phyloP scores from a whole-genome alignment of 805 yeast species.

The Yarrowia sp. region DNA sequence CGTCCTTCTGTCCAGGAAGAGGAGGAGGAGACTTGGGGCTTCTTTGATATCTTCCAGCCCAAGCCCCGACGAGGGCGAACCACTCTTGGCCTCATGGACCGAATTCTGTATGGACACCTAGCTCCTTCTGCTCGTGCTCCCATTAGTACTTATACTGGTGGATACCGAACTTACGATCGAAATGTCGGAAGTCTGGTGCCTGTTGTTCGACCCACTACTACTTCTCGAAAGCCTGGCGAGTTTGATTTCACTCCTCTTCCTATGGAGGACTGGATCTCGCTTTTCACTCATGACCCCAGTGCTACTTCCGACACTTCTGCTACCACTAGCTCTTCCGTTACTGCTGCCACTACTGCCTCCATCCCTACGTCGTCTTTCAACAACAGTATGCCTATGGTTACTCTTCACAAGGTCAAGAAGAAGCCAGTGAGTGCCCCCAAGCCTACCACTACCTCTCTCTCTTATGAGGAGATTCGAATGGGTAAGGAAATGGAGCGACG shows the following conservation, averaged over 20 bases:
- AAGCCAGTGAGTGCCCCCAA: not conserved
- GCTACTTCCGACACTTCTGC: not conserved
- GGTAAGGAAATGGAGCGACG: not conserved
- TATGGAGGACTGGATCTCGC: slow-evolving; percentile 28
- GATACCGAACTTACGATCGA: slow-evolving; percentile 4
- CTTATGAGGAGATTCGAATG: slow-evolving; percentile 13
- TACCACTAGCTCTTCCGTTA: not conserved
- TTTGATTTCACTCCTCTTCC: slow-evolving; percentile 28
- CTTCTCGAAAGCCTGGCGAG: not conserved
- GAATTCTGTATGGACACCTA: slow-evolving; percentile 11
- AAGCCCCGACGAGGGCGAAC: slow-evolving; percentile 9
- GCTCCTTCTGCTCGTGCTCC: not conserved
- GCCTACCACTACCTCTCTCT: not conserved
- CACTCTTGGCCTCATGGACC: not conserved
- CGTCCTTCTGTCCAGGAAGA: not conserved
- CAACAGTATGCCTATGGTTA: not conserved
- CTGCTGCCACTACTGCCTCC: not conserved
- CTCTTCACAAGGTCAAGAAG: not conserved
- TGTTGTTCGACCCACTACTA: slow-evolving; percentile 13
- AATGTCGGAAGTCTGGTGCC: not conserved
- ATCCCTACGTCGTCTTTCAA: not conserved
- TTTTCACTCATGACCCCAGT: not conserved
- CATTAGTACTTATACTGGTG: slow-evolving; percentile 1
- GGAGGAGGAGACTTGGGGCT: slow-evolving; percentile 21
- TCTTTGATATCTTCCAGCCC: slow-evolving; percentile 27